Evolutionary conservation across 257 asterid genomes (phyloP), one percentile per base, ranked within the genome.

Genomic region (Solanum appendiculatum): DNA sequence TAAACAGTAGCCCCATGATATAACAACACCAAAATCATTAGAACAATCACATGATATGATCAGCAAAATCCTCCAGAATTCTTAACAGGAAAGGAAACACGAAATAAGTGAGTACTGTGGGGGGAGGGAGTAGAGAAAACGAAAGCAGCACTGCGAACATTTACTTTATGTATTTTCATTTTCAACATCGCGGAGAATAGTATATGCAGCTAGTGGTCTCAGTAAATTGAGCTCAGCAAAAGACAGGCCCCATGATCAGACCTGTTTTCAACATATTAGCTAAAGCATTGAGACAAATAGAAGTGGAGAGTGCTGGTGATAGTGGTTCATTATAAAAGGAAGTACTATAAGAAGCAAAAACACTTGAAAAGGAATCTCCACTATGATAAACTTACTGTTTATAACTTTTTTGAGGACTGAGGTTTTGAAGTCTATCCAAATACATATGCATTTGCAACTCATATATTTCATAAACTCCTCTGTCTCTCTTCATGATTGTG

Each of bases 311-410:
- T 88, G 88, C 64, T 88, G 88, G 89, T 87, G 89, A 87, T 88
- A 88, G 92, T 93, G 95, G 89, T 73, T 90, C 90, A 91, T 91
- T 84, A 92, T 91, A 86, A 85, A 88, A 48, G 82, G 82, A 64
- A 86, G 83, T 73, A 85, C 88, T 86, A 86, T 66, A 85, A 58
- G 70, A 88, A 85, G 89, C 89, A 86, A 90, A 78, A 86, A 87
- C 81, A 83, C 58, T 87, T 27, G 37, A 86, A 90, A 88, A 89
- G 87, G 89, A 44, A 86, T 84, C 14, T 89, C 92, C 91, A 91
- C 88, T 87, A 60, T 48, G 56, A 69, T 75, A 23, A 27, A 56
- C 63, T 40, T 21, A 89, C 89, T 86, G 88, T 93, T 89, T 70
- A 54, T 37, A 29, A 80, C 87, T 85, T 84, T 66, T 83, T 13